Conservation (phyloP, 306 rosid genomes). For the Inga leiocalycina region DNA sequence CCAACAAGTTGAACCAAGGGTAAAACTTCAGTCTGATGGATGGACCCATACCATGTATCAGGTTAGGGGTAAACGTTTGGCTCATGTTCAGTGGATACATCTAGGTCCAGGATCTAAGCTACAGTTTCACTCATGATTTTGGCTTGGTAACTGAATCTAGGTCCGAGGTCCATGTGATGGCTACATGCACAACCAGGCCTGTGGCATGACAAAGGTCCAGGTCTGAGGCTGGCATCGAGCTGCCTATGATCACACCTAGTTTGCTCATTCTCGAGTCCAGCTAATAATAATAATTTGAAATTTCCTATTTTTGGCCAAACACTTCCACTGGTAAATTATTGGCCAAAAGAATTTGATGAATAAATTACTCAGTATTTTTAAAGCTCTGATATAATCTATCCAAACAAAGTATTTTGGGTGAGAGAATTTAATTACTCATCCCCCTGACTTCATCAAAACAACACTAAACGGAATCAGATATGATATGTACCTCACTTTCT, state of each 20-base stretch:
- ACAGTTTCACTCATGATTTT: neutral
- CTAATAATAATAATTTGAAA: neutral
- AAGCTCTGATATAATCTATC: neutral
- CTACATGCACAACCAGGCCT: neutral
- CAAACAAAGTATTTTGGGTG: neutral
- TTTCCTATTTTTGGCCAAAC: neutral
- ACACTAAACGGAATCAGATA: slow-evolving; percentile 15
- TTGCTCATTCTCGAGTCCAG: neutral
- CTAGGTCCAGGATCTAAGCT: neutral
- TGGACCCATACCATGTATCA: neutral
- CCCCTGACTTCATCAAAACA: neutral
- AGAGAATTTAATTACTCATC: neutral
- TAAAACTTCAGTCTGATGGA: neutral
- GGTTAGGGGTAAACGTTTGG: neutral
- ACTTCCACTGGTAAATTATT: neutral
- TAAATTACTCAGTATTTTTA: neutral
- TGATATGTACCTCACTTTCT: slow-evolving; percentile 73
- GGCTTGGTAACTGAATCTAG: neutral
- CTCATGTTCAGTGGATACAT: neutral
- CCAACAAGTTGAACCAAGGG: neutral
- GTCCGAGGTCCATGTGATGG: neutral
- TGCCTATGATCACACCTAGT: neutral
- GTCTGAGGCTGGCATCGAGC: neutral
- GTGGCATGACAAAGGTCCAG: neutral
- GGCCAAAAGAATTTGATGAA: neutral